Percentiles rank a stretch among this genome's conserved stretches.
phyloP scores from a whole-genome alignment of 1,284 basidiomycete species.

The Pseudozyma thailandica region DNA sequence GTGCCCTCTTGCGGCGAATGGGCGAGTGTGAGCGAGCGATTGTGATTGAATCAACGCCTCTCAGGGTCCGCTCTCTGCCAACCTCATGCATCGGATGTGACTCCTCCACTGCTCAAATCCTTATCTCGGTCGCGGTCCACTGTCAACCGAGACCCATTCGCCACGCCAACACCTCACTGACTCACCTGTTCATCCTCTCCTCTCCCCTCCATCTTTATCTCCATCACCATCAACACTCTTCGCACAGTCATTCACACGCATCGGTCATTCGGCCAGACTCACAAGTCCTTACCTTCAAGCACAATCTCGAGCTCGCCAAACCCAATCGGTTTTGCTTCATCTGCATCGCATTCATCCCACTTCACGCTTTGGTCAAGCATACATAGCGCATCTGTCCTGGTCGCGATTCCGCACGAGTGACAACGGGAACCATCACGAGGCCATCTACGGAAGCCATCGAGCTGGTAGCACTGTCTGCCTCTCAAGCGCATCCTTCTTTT shows the following conservation, averaged over 20 bases:
- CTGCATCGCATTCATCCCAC: background rate
- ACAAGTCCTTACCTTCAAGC: background rate
- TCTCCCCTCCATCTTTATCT: background rate
- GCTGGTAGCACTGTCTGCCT: slow-evolving; percentile 35
- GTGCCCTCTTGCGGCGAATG: no score
- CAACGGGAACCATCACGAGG: slow-evolving; percentile 10
- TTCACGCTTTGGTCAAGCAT: background rate
- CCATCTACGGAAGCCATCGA: slow-evolving; percentile 19
- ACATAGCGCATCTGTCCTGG: background rate
- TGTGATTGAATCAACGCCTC: slow-evolving; percentile 22
- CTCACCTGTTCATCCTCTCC: background rate
- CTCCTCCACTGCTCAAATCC: slow-evolving; percentile 26
- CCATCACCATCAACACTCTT: slow-evolving; percentile 3
- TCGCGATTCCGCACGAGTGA: background rate
- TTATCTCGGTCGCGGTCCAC: slow-evolving; percentile 37
- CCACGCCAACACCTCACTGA: slow-evolving; percentile 5
- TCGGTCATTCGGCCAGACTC: background rate
- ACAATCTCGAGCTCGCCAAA: slow-evolving; percentile 1
- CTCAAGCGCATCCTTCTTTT: slow-evolving; percentile 27
- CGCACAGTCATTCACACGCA: background rate
- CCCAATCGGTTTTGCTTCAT: slow-evolving; percentile 1
- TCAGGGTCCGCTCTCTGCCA: slow-evolving; percentile 35
- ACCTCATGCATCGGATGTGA: no score
- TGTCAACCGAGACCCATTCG: slow-evolving; percentile 23
- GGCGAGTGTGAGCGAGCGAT: slow-evolving; percentile 2